phyloP scores from a whole-genome alignment of 177 flowering plant species.

The Vitis hybrid region DNA sequence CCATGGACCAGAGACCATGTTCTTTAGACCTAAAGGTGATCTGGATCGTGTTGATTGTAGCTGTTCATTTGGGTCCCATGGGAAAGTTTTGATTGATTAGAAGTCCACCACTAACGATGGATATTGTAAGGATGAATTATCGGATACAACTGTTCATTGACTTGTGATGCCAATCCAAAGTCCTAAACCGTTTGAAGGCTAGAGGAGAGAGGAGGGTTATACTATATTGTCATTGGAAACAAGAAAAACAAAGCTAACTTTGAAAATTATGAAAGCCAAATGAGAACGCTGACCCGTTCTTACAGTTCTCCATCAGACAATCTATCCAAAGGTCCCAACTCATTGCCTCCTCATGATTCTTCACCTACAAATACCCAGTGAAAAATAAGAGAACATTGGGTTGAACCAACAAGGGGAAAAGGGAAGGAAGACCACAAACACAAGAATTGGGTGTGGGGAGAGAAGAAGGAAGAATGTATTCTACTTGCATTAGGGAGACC shows the following conservation, averaged over 20 bases:
- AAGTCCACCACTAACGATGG: background rate
- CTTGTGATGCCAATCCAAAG: too few relatives aligned
- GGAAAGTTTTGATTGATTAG: background rate
- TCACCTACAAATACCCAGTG: background rate
- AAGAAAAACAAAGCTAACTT: background rate
- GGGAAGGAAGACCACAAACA: background rate
- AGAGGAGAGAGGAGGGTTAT: background rate
- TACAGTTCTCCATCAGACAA: background rate
- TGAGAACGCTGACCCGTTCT: background rate
- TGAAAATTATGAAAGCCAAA: background rate
- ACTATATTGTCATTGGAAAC: background rate
- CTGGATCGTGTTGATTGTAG: too few relatives aligned
- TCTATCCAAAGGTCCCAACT: background rate
- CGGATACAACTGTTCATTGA: background rate
- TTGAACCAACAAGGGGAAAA: background rate
- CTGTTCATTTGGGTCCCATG: background rate
- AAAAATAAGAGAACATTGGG: background rate
- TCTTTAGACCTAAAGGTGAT: background rate
- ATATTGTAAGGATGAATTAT: background rate
- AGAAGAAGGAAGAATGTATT: conserved; percentile 18
- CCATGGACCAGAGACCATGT: background rate
- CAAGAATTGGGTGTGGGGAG: background rate
- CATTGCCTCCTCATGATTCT: background rate
- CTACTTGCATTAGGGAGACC: conserved; percentile 28
- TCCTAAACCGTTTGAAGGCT: background rate